Evolutionary conservation across 176 grass and related monocot genomes (phyloP).

Genomic region (Echinochloa phyllopogon): DNA sequence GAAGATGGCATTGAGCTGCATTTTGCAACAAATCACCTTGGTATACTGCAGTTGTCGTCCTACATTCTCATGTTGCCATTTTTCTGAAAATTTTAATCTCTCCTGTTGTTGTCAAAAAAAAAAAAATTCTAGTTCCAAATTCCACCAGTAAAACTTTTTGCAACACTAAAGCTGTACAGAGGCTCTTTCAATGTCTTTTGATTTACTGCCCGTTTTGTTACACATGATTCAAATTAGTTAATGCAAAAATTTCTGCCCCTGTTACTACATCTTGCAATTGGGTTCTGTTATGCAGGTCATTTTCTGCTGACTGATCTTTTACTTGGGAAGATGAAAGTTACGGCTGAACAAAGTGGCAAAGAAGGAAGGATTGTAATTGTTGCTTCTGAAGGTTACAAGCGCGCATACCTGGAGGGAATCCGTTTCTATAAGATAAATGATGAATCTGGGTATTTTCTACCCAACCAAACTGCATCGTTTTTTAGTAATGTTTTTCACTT

Average conservation of each 20-base stretch:
- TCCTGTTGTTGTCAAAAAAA: no score
- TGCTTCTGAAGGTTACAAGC: constrained; percentile 54
- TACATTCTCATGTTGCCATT: neutral
- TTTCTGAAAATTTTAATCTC: no score
- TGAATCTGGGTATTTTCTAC: constrained; percentile 52
- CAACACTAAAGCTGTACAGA: no score
- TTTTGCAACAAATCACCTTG: constrained; percentile 77
- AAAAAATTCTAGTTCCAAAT: no score
- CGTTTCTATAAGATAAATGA: constrained; percentile 73
- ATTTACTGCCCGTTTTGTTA: no score
- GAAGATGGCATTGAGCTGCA: constrained; percentile 73
- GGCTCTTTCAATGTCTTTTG: neutral
- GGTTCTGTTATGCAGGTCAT: constrained; percentile 47
- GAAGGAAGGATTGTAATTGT: constrained; percentile 77
- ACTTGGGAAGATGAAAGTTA: constrained; percentile 61
- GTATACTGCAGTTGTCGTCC: neutral
- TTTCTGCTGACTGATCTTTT: constrained; percentile 80
- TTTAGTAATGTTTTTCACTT: neutral
- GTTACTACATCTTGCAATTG: neutral
- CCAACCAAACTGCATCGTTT: neutral
- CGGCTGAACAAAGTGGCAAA: constrained; percentile 43
- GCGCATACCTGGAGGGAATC: constrained; percentile 59
- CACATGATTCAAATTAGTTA: neutral
- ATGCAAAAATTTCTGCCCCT: no score
- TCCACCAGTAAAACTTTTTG: no score